Conservation (phyloP, 192 early-diverging fungal species). For the Entomortierella chlamydospora region DNA sequence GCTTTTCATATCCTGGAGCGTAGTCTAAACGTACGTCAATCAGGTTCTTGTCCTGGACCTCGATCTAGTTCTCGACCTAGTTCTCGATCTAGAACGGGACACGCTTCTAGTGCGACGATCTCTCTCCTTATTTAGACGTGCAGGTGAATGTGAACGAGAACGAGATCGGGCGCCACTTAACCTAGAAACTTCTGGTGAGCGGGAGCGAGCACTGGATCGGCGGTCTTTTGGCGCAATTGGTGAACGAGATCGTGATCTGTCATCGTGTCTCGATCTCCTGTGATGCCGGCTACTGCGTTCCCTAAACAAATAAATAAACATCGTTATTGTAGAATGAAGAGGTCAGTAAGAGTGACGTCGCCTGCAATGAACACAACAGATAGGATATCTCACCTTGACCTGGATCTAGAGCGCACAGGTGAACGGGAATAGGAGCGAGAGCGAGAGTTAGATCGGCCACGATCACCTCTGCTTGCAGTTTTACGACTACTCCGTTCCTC, state of each 20-base stretch:
- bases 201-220: slow-evolving; percentile 13
- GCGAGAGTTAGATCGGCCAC: neutral
- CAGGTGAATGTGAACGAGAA: neutral
- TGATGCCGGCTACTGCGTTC: slow-evolving; percentile 6
- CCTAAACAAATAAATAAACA: slow-evolving; percentile 2
- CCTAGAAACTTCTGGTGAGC: slow-evolving; percentile 6
- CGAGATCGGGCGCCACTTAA: neutral
- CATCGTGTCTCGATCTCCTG: neutral
- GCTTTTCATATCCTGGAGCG: too few relatives aligned
- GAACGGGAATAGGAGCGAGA: slow-evolving; percentile 13
- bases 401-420: slow-evolving; percentile 7
- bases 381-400: slow-evolving; percentile 5
- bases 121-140: neutral
- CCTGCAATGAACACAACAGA: neutral
- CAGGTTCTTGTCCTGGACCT: too few relatives aligned
- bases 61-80: too few relatives aligned
- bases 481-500: neutral
- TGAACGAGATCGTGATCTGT: slow-evolving; percentile 20
- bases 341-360: neutral
- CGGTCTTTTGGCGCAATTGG: neutral
- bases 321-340: neutral
- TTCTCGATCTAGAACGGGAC: neutral
- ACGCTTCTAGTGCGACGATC: neutral
- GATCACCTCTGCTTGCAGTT: slow-evolving; percentile 3
- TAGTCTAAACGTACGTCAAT: too few relatives aligned